phyloP scores from a whole-genome alignment of 2,329 filamentous ascomycete species.

The Xylaria sp. region DNA sequence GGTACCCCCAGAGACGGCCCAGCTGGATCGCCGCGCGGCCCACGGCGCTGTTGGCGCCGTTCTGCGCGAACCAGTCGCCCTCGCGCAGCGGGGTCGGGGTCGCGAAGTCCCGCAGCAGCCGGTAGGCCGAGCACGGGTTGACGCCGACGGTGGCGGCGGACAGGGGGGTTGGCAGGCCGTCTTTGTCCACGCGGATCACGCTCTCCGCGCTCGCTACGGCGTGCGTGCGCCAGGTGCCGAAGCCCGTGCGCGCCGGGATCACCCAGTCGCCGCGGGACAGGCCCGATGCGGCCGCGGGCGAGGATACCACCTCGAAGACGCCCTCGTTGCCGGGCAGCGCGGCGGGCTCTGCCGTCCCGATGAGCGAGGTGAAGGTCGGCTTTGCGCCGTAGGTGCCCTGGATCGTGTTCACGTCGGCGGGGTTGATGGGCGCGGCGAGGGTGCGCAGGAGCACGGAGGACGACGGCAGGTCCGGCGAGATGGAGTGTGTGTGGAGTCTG shows the following conservation, averaged over 20 bases:
- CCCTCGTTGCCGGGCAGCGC: slow-evolving; percentile 90
- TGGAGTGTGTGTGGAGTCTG: slow-evolving; percentile 75
- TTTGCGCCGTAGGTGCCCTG: slow-evolving; percentile 94
- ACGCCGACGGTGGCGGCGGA: slow-evolving; percentile 89
- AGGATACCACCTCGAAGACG: slow-evolving; percentile 82
- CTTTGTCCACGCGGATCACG: slow-evolving; percentile 60
- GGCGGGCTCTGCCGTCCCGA: slow-evolving; percentile 78
- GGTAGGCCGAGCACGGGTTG: slow-evolving; percentile 93
- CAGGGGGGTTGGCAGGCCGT: slow-evolving; percentile 71
- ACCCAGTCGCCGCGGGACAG: slow-evolving; percentile 88
- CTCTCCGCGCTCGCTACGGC: slow-evolving; percentile 63
- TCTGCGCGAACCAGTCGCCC: slow-evolving; percentile 97
- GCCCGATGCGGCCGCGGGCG: slow-evolving; percentile 56
- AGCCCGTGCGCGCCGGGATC: slow-evolving; percentile 79
- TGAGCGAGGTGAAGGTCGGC: slow-evolving; percentile 73
- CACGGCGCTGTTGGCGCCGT: slow-evolving; percentile 93
- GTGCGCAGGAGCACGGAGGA: slow-evolving; percentile 77
- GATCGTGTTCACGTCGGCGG: slow-evolving; percentile 96
- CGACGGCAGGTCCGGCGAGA: slow-evolving; percentile 73
- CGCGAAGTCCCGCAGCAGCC: slow-evolving; percentile 84
- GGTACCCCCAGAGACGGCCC: slow-evolving; percentile 81
- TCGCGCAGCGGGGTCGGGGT: slow-evolving; percentile 56
- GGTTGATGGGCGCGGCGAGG: slow-evolving; percentile 92
- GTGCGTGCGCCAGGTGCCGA: slow-evolving; percentile 96
- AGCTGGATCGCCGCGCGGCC: slow-evolving; percentile 91